Evolutionary conservation across 345 rosid species (phyloP), one percentile per base, ranked within the genome.

Genomic region (Triadica sebifera): DNA sequence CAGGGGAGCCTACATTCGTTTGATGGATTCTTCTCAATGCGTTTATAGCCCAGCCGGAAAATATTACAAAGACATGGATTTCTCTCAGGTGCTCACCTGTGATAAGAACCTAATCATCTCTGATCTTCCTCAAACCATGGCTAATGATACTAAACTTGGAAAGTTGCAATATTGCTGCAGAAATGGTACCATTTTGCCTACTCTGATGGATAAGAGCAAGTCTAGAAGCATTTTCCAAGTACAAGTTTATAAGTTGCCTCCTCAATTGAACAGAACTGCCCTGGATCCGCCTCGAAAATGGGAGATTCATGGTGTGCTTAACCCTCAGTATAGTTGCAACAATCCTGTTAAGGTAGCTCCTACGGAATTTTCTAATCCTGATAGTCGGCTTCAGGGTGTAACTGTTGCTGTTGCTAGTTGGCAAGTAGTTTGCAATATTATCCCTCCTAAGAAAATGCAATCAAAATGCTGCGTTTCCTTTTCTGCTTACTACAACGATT

Each of bases 1-100:
- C 94, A 74, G 87, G 72, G 99, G 99, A 59, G 99, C 96, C 74
- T 95, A 80, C 80, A 86, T 94, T 72, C 81, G 81, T 78, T 66
- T 22, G 63, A 84, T 63, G 53, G 90, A 91, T 83, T 65, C 53
- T 37, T 74, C 93, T 1, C 85, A 69, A 6, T 95, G 99, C 61
- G 46, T 95, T 62, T 91, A 89, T 11, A 89, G 99, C 52, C 65
- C 81, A 1, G 84, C 92, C 3, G 98, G 94, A 3, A 80, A 80
- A 49, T 89, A 73, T 81, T 91, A 86, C 76, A 45, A 55, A 34
- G 96, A 85, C 12, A 65, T 90, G 1, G 99, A 95, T 74, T 93
- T 93, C 84, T 83, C 96, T 45, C 77, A 81, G 12, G 92, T 93
- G 45, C 74, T 85, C 84, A 88, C 83, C 66, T 93, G 99, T 52